Base-by-base conservation (phyloP, 306 rosid genomes). In the Malus asiatica region DNA sequence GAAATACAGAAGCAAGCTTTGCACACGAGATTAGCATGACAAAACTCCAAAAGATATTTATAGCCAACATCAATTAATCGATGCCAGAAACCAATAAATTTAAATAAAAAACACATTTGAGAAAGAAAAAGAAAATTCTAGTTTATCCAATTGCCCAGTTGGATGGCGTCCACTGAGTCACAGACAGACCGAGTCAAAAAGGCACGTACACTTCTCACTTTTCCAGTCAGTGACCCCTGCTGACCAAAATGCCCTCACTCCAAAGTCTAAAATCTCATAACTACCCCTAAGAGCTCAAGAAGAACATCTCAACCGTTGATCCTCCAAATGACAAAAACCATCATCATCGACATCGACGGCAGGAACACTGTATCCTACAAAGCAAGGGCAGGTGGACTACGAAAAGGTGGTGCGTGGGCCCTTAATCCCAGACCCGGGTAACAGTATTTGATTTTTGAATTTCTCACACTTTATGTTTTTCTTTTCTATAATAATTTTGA, bases 11-110 rank as follows among this genome's bases (percentile, higher is more conserved):
- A 51, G 53, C 48, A 48, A 58, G 52, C 57, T 68, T 59, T 59
- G 52, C 6, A 57, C 74, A 68, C 74, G 68, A 58, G 60, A 76
- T 55, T 25, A 57, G 80, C 68, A 27, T 78, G 77, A 61, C 58
- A 68, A 66, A 35, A 3, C 53, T 4, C 45, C 30, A 60, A 35
- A 35, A 8, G 12, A 38, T 64, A 53, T 72, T n/a, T 11, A 11
- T 7, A 73, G 14, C 12, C 51, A 32, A 48, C 53, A 48, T 48
- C 16, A 48, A 15, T 30, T 63, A 63, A 4, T 11, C n/a, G 29
- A 27, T 38, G 59, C 8, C 23, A 52, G 35, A n/a, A 27, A 52
- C 40, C 16, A 71, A 32, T 5, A 71, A 23, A 62, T 20, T 19
- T 1, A 33, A 13, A 30, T 14, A 71, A 20, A 71, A 13, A 18